phyloP scores from a whole-genome alignment of 345 rosid species.

The Corchorus capsularis region DNA sequence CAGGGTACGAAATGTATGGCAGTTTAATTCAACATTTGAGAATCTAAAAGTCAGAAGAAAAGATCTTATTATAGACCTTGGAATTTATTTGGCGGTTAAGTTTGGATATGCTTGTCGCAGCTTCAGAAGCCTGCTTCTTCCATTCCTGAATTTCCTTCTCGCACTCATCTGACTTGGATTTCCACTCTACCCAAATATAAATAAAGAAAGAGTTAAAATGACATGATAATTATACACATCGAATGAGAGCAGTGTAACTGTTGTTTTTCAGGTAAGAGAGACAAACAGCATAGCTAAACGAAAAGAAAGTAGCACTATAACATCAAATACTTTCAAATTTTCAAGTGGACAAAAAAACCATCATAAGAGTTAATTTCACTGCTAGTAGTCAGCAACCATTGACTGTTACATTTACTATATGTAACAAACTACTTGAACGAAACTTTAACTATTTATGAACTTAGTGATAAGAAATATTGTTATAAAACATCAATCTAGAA shows the following conservation, averaged over 20 bases:
- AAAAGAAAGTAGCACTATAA: not conserved
- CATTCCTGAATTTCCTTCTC: conserved; percentile 88
- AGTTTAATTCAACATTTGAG: conserved; percentile 9
- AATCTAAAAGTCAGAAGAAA: conserved; percentile 13
- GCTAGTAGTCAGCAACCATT: not conserved
- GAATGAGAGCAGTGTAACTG: not conserved
- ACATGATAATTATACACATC: conserved; percentile 9
- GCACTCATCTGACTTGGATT: conserved; percentile 81
- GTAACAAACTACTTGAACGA: no score
- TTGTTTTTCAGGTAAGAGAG: conserved; percentile 14
- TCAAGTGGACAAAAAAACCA: not conserved
- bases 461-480: not conserved
- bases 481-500: not conserved
- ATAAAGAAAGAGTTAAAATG: conserved; percentile 14
- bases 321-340: not conserved
- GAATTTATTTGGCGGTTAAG: conserved; percentile 75
- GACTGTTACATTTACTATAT: not conserved
- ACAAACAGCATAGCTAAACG: not conserved
- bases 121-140: conserved; percentile 84
- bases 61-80: conserved; percentile 46
- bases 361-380: not conserved
- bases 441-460: not conserved
- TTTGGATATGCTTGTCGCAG: conserved; percentile 77
- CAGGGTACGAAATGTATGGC: conserved; percentile 19
- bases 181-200: conserved; percentile 62